Base-by-base conservation (phyloP, 345 rosid species). In the Gossypium rotundifolium region DNA sequence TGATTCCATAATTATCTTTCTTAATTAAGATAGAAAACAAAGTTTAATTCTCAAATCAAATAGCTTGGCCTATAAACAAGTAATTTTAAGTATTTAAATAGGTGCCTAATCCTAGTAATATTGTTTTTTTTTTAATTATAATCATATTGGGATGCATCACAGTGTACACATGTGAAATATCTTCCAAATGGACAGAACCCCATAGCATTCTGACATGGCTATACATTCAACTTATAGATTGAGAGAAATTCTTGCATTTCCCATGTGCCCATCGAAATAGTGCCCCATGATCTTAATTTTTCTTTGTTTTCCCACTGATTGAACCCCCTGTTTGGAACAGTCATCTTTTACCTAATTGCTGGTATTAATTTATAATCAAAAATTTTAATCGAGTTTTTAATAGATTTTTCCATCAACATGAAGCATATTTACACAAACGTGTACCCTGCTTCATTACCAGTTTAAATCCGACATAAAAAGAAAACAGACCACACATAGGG, bases 171-270 rank as follows among this genome's bases (percentile, higher is more conserved):
- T 58, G 17, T 58, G 63, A 42, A 64, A 9, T 42, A 18, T 65
- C 51, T 64, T 42, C 49, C 25, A 40, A 64, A 10, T 40, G 49
- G 53, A 7, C 6, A 45, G 57, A 67, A 23, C 71, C 71, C 71
- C 71, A 46, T 40, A 23, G 71, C 20, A 23, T 6, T 46, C 55
- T 46, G 71, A 67, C 71, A 46, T 67, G 55, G 71, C 71, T 48
- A 57, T 57, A 53, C 42, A 48, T 25, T 25, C 71, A 67, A 67
- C 71, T 22, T 64, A 33, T 33, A 46, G 11, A 67, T 23, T 14
- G 12, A 46, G 20, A 46, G 57, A 23, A 68, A 22, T 4, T 45
- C 54, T 46, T 66, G 18, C 71, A 65, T 65, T 65, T 42, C 52
- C 52, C 51, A 65, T 65, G 70, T 42, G 52, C 51, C 49, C 2